Evolutionary conservation across 2,329 filamentous ascomycete genomes (phyloP).

Genomic region (Scedosporium aurantiacum): DNA sequence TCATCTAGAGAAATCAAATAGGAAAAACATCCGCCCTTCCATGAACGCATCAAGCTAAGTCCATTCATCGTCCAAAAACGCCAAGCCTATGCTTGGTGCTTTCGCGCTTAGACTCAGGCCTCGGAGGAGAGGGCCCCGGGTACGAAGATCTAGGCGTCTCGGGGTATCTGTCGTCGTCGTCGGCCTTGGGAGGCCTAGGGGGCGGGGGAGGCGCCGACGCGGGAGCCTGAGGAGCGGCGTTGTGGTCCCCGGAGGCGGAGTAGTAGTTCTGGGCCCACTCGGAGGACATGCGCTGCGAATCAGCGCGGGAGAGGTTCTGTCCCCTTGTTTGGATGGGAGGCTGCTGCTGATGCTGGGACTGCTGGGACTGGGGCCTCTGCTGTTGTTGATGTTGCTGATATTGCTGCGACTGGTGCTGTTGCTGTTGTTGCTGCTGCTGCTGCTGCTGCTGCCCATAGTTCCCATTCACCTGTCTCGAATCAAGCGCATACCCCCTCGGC

Average conservation of each 20-base stretch:
- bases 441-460: background rate
- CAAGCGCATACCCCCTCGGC: background rate
- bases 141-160: background rate
- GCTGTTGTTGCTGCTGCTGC: background rate
- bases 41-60: too few relatives aligned
- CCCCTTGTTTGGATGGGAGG: background rate
- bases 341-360: constrained; percentile 11
- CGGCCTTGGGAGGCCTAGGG: constrained; percentile 5
- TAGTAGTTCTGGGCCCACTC: constrained; percentile 6
- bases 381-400: background rate
- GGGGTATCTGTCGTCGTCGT: background rate
- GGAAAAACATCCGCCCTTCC: too few relatives aligned
- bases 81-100: background rate
- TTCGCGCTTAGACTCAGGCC: background rate
- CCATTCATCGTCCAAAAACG: background rate
- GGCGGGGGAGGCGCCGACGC: constrained; percentile 3
- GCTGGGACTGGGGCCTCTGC: background rate
- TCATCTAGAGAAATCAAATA: background rate
- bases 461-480: too few relatives aligned
- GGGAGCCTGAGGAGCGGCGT: background rate
- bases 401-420: background rate
- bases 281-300: background rate
- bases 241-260: background rate
- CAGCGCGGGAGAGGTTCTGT: background rate
- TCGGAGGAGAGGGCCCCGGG: background rate